Evolutionary conservation across 257 asterid species (phyloP).

Genomic region (Solanum boliviense): DNA sequence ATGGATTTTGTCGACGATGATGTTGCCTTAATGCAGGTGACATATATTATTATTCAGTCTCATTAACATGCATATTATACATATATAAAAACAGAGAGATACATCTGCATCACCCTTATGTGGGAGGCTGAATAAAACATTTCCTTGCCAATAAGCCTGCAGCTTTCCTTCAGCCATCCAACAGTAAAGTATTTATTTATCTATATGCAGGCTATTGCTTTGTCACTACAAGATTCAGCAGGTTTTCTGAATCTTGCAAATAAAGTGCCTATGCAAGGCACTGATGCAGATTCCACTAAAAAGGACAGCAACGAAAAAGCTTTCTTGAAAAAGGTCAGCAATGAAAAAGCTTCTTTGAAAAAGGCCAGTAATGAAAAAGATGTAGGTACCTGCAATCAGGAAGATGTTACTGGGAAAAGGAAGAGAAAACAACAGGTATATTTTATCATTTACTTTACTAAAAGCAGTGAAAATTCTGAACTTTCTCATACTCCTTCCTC

Average conservation of each 20-base stretch:
- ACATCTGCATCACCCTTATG: background rate
- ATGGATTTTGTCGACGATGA: conserved; percentile 62
- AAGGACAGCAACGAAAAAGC: conserved; percentile 7
- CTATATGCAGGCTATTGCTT: conserved; percentile 69
- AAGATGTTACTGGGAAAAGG: conserved; percentile 32
- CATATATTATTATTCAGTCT: background rate
- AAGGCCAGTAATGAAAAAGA: conserved; percentile 6
- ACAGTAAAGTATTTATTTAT: background rate
- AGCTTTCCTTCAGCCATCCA: background rate
- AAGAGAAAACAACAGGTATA: conserved; percentile 65
- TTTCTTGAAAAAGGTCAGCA: background rate
- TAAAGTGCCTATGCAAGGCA: conserved; percentile 18
- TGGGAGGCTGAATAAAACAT: background rate
- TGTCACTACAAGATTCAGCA: conserved; percentile 58
- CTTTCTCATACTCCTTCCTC: conserved; percentile 2
- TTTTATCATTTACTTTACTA: conserved; percentile 9
- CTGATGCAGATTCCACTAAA: background rate
- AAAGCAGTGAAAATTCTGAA: background rate
- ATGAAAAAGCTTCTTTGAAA: background rate
- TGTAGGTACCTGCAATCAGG: conserved; percentile 16
- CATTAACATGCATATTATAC: background rate
- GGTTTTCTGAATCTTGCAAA: conserved; percentile 19
- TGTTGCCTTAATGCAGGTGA: conserved; percentile 67
- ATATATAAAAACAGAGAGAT: background rate
- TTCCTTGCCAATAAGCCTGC: background rate